Evolutionary conservation across 2,329 filamentous ascomycete species (phyloP).

Genomic region (Emergomyces orientalis): DNA sequence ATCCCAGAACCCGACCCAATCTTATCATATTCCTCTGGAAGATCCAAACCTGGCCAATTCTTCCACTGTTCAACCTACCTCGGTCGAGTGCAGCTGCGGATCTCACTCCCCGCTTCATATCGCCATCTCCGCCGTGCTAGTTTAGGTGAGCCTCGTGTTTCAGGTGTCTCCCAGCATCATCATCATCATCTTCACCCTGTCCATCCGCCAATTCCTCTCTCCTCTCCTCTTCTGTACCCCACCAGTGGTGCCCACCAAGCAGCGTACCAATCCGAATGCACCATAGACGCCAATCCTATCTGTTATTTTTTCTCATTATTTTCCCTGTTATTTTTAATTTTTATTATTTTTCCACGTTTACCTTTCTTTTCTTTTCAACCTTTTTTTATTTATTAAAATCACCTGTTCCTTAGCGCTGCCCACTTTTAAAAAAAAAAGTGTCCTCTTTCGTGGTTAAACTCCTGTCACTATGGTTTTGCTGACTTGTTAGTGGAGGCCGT

Average conservation of each 20-base stretch:
- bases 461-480: background rate
- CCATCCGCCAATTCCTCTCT: background rate
- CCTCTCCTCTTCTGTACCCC: background rate
- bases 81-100: background rate
- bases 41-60: background rate
- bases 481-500: background rate
- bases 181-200: background rate
- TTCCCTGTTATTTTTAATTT: background rate
- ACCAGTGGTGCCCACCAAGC: background rate
- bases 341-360: background rate
- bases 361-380: background rate
- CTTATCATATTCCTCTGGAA: background rate
- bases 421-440: background rate
- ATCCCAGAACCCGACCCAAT: background rate
- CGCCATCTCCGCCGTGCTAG: background rate
- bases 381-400: background rate
- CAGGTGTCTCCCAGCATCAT: background rate
- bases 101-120: background rate
- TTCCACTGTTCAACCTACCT: background rate
- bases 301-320: no score
- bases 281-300: no score
- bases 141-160: background rate
- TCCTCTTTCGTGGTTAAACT: background rate
- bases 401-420: background rate
- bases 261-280: background rate